phyloP scores from a whole-genome alignment of 2,329 filamentous ascomycete species.

The Dactylellina drechsleri region DNA sequence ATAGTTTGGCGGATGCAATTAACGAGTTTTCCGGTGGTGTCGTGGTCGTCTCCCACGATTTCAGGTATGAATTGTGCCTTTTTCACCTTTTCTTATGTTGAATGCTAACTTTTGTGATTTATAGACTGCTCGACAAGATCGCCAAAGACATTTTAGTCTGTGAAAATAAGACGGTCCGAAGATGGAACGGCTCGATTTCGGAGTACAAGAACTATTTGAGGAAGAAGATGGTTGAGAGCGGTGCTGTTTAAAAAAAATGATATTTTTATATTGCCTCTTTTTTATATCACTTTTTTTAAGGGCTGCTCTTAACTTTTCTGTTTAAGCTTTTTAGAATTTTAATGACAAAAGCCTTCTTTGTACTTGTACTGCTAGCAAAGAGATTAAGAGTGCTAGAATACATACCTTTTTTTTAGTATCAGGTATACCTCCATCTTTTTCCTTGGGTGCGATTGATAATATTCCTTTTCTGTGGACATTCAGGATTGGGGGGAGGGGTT shows the following conservation, averaged over 20 bases:
- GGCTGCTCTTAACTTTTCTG: too few relatives aligned
- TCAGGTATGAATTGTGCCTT: conserved; percentile 74
- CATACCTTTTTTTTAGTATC: too few relatives aligned
- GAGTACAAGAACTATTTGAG: conserved; percentile 98
- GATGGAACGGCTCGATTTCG: conserved; percentile 88
- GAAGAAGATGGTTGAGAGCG: conserved; percentile 95
- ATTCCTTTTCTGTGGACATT: too few relatives aligned
- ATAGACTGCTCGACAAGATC: conserved; percentile 95
- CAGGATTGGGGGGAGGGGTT: too few relatives aligned
- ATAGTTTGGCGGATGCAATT: conserved; percentile 96
- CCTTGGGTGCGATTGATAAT: too few relatives aligned
- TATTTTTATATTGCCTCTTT: too few relatives aligned
- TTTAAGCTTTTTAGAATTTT: too few relatives aligned
- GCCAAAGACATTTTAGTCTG: conserved; percentile 99
- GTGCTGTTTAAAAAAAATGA: conserved; percentile 76
- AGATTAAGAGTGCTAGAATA: too few relatives aligned
- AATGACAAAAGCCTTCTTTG: too few relatives aligned
- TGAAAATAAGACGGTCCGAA: conserved; percentile 92
- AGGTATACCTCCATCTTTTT: too few relatives aligned
- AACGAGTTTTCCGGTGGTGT: conserved; percentile 96
- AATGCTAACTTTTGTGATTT: conserved; percentile 58
- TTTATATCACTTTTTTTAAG: too few relatives aligned
- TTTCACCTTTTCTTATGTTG: conserved; percentile 57
- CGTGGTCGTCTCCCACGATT: conserved; percentile 97
- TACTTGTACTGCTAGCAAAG: too few relatives aligned